Evolutionary conservation across 2,329 filamentous ascomycete species (phyloP).

Genomic region (Colletotrichum sp.): DNA sequence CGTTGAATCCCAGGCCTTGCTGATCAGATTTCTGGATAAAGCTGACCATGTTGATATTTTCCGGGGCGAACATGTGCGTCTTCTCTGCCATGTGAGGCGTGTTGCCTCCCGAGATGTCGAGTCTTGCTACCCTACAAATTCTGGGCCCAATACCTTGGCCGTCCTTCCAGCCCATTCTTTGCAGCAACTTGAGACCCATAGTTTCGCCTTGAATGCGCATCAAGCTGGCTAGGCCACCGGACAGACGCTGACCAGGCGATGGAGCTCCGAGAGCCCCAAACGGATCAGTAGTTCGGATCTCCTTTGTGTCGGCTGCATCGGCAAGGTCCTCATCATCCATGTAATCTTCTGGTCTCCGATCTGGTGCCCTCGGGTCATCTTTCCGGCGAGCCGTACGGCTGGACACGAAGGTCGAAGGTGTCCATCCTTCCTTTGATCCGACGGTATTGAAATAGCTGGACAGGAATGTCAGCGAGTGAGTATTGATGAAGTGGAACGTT

Average conservation of each 20-base stretch:
- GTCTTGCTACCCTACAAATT: constrained; percentile 73
- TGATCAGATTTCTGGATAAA: constrained; percentile 70
- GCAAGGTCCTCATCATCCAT: constrained; percentile 98
- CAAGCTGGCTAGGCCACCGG: constrained; percentile 66
- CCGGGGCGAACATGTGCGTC: constrained; percentile 83
- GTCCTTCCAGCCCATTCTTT: constrained; percentile 94
- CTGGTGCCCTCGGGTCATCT: constrained; percentile 55
- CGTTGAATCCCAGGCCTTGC: constrained; percentile 72
- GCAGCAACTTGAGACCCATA: constrained; percentile 83
- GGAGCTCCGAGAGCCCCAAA: constrained; percentile 81
- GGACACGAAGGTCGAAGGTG: constrained; percentile 88
- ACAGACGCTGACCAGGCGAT: constrained; percentile 37
- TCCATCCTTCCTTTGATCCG: constrained; percentile 98
- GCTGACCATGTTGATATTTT: constrained; percentile 73
- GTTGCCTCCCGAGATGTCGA: constrained; percentile 54
- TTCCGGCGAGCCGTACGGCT: constrained; percentile 81
- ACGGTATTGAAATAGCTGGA: constrained; percentile 95
- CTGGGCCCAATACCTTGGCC: constrained; percentile 93
- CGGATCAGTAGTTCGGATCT: constrained; percentile 72
- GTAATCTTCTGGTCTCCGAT: constrained; percentile 82
- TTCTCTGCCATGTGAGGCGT: constrained; percentile 39
- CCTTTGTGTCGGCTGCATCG: constrained; percentile 80
- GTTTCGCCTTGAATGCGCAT: constrained; percentile 79
- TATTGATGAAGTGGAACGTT: not conserved
- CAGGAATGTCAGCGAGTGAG: constrained; percentile 32